Evolutionary conservation across 495 filamentous ascomycete genomes (phyloP).

Genomic region (Neurospora sp.): DNA sequence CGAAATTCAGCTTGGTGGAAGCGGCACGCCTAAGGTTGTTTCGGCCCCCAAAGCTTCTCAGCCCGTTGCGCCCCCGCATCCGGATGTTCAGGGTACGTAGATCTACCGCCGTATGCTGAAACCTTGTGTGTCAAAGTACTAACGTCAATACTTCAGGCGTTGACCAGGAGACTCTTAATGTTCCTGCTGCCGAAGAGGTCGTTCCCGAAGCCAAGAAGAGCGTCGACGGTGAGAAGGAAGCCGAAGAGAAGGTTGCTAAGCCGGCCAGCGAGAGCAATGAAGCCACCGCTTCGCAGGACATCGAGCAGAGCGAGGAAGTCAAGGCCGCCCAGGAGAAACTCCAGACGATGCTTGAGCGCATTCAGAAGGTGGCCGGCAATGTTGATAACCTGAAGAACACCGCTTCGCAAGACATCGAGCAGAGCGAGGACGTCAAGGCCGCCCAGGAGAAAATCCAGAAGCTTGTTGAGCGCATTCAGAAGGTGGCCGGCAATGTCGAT

Average conservation of each 20-base stretch:
- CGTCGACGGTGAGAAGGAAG: constrained; percentile 54
- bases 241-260: constrained; percentile 48
- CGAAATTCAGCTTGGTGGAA: constrained; percentile 43
- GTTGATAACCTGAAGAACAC: constrained; percentile 9
- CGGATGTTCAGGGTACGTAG: constrained; percentile 57
- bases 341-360: background rate
- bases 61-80: constrained; percentile 66
- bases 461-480: background rate
- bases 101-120: constrained; percentile 11
- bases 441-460: background rate
- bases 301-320: background rate
- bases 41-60: constrained; percentile 5
- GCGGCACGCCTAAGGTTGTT: constrained; percentile 12
- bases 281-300: constrained; percentile 30
- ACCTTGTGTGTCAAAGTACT: constrained; percentile 49
- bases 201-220: constrained; percentile 44
- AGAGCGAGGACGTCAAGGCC: background rate
- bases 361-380: background rate
- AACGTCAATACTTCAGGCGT: constrained; percentile 8
- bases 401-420: background rate
- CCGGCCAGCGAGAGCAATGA: constrained; percentile 71
- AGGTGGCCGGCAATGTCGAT: background rate
- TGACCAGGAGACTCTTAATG: constrained; percentile 17
- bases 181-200: constrained; percentile 28
- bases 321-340: background rate